Conservation (phyloP, 257 asterid genomes). For the Catharanthus roseus region DNA sequence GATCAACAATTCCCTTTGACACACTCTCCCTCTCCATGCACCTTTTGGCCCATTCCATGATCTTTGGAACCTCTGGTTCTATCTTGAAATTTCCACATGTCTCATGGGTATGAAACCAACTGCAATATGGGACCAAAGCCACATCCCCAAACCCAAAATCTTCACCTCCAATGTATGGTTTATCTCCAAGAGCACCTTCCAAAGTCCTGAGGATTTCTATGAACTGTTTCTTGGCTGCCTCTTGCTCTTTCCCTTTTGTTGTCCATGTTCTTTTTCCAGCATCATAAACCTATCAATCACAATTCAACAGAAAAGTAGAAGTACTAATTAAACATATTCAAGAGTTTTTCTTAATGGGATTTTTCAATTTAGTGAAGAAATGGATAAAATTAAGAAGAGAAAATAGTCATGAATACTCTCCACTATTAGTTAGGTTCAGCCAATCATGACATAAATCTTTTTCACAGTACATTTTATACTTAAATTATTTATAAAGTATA, state of each 20-base stretch:
- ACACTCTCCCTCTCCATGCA: too few species aligned
- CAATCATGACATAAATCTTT: too few species aligned
- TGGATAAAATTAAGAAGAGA: too few species aligned
- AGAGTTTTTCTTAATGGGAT: too few species aligned
- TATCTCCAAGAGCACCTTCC: constrained; percentile 18
- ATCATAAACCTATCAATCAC: constrained; percentile 10
- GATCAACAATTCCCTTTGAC: constrained; percentile 17
- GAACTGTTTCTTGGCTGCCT: constrained; percentile 20
- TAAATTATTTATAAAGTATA: too few species aligned
- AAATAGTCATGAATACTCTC: too few species aligned
- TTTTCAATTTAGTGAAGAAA: too few species aligned
- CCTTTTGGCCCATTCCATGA: constrained; percentile 34
- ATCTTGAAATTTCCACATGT: constrained; percentile 25
- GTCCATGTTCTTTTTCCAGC: constrained; percentile 8
- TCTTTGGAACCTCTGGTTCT: constrained; percentile 34
- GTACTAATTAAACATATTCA: too few species aligned
- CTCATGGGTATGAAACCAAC: constrained; percentile 24
- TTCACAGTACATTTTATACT: too few species aligned
- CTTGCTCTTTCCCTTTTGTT: constrained; percentile 19
- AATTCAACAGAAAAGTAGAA: neutral
- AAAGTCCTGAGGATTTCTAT: constrained; percentile 11
- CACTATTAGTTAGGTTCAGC: too few species aligned
- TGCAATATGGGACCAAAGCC: constrained; percentile 14
- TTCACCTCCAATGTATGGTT: constrained; percentile 8
- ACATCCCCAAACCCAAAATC: constrained; percentile 19